A percentile compares a stretch with the other conserved stretches of the same genome.
Conservation (phyloP, 2,329 filamentous ascomycete genomes). For the Passalora sequoiae region DNA sequence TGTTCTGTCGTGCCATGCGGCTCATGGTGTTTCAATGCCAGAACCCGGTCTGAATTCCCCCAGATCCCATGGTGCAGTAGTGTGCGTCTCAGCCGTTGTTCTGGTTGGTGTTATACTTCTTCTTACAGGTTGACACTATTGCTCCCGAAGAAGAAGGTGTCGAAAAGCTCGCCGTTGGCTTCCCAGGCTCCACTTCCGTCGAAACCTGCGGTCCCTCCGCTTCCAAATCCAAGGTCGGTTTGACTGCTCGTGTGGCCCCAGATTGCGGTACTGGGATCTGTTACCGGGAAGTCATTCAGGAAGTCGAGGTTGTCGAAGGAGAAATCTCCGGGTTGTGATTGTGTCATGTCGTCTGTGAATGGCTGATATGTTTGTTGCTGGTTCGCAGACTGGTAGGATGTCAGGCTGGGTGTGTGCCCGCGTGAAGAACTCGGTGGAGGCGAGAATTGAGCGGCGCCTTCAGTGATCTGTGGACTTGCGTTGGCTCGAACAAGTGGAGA, state of each 20-base stretch:
- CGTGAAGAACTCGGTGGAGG: slow-evolving; percentile 2
- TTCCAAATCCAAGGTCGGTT: slow-evolving; percentile 56
- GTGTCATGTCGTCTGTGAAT: slow-evolving; percentile 18
- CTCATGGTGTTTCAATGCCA: too few relatives aligned
- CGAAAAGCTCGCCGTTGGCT: slow-evolving; percentile 52
- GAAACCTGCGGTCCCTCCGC: slow-evolving; percentile 23
- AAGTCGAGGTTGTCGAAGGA: slow-evolving; percentile 50
- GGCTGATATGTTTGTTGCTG: slow-evolving; percentile 25
- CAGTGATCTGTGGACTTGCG: slow-evolving; percentile 15
- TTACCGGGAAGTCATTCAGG: slow-evolving; percentile 46
- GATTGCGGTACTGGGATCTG: slow-evolving; percentile 37
- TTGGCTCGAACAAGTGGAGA: too few relatives aligned
- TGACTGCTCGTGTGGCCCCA: slow-evolving; percentile 17
- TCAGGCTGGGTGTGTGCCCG: slow-evolving; percentile 6
- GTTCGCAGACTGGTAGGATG: slow-evolving; percentile 30
- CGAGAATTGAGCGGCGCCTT: slow-evolving; percentile 8
- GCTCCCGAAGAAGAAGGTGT: slow-evolving; percentile 69
- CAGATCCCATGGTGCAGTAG: too few relatives aligned
- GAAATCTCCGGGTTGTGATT: slow-evolving; percentile 22
- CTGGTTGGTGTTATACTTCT: too few relatives aligned
- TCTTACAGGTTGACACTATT: too few relatives aligned
- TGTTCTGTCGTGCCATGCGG: neutral
- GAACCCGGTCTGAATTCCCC: too few relatives aligned
- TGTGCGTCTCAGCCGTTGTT: too few relatives aligned
- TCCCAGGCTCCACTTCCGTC: slow-evolving; percentile 49